phyloP scores from a whole-genome alignment of 352 stramenopile species.

The Pythium sp. region DNA sequence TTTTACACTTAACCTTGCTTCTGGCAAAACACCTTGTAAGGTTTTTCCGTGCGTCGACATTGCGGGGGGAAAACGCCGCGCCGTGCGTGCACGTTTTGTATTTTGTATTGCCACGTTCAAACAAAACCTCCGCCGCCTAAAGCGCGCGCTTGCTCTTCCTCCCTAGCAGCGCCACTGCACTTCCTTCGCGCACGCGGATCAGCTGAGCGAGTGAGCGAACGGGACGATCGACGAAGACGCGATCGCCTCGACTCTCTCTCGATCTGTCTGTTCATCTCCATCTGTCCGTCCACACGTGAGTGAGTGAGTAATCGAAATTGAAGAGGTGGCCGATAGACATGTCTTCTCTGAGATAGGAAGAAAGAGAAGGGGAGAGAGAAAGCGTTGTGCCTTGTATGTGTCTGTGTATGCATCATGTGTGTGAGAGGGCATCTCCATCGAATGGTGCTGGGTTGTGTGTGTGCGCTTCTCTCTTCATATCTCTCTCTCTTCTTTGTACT shows the following conservation, averaged over 20 bases:
- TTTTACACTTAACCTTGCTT: neutral
- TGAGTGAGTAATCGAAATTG: neutral
- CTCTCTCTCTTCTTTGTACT: conserved; percentile 1
- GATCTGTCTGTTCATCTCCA: neutral
- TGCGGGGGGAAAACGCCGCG: conserved; percentile 2
- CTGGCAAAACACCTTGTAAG: too few species aligned
- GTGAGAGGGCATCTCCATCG: neutral
- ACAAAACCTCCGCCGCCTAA: conserved; percentile 13
- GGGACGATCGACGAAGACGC: neutral
- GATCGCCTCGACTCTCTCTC: neutral
- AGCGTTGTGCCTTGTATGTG: neutral
- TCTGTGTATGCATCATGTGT: neutral
- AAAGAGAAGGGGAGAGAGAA: neutral
- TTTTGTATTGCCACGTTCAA: conserved; percentile 13
- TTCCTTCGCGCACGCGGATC: neutral
- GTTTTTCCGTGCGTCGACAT: too few species aligned
- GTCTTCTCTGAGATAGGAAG: neutral
- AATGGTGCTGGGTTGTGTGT: neutral
- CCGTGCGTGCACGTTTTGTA: conserved; percentile 2
- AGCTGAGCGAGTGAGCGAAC: conserved; percentile 4
- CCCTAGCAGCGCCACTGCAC: conserved; percentile 1
- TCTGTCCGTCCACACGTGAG: neutral
- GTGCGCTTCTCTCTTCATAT: neutral
- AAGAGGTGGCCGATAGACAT: neutral
- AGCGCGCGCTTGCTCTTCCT: conserved; percentile 6